A percentile compares a stretch with the other conserved stretches of the same genome.
These are phyloP conservation scores for Epichloe festucae DNA, from an alignment of 2,329 filamentous ascomycete genomes.

Conservation along the genomic window DNA sequence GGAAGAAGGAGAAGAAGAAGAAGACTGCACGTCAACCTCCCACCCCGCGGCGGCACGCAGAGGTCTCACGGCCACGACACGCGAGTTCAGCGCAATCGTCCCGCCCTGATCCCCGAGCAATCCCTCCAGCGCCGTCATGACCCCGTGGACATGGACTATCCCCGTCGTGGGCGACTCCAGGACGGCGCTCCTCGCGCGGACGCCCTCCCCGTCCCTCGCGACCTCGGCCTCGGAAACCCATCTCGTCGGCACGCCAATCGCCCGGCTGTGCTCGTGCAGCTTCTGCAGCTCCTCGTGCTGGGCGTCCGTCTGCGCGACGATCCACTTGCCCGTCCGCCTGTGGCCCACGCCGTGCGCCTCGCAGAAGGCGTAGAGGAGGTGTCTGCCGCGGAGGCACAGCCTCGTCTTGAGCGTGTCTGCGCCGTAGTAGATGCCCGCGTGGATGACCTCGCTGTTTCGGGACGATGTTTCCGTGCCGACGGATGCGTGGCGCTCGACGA, in stretches of 20 bases:
- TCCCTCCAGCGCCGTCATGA: slow-evolving; percentile 72
- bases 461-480: slow-evolving; percentile 79
- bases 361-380: slow-evolving; percentile 72
- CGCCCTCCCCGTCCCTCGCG: slow-evolving; percentile 54
- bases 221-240: slow-evolving; percentile 57
- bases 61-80: slow-evolving; percentile 48
- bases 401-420: slow-evolving; percentile 61
- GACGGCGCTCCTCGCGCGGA: slow-evolving; percentile 57
- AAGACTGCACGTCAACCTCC: slow-evolving; percentile 39
- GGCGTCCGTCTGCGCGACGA: slow-evolving; percentile 68
- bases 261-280: slow-evolving; percentile 32
- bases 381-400: slow-evolving; percentile 67
- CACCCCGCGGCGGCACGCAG: slow-evolving; percentile 44
- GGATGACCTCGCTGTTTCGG: slow-evolving; percentile 91
- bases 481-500: slow-evolving; percentile 66
- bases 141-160: slow-evolving; percentile 74
- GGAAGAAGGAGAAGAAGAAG: too few relatives aligned
- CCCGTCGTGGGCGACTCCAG: slow-evolving; percentile 80
- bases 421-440: slow-evolving; percentile 89
- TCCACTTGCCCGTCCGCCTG: slow-evolving; percentile 78
- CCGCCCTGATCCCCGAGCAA: slow-evolving; percentile 67
- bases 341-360: slow-evolving; percentile 52
- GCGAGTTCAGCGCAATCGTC: slow-evolving; percentile 54
- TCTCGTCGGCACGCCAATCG: slow-evolving; percentile 50
- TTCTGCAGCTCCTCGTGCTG: slow-evolving; percentile 52